A percentile compares a stretch with the other conserved stretches of the same genome.
Evolutionary conservation across 2,329 filamentous ascomycete genomes (phyloP).

Genomic region (Xylaria polymorpha): DNA sequence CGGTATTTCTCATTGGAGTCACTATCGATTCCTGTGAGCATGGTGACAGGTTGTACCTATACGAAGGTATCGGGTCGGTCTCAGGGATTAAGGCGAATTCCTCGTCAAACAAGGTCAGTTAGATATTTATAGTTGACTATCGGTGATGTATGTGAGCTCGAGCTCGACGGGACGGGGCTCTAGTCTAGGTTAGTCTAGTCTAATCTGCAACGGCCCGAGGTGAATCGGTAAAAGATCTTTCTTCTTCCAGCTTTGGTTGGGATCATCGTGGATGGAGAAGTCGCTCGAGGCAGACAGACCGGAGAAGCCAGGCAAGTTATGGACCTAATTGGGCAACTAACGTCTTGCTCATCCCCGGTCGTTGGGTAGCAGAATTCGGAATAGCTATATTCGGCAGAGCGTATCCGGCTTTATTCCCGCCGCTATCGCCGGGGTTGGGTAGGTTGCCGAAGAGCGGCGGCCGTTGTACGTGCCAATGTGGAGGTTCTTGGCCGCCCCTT

Average conservation of each 20-base stretch:
- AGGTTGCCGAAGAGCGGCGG: conserved; percentile 20
- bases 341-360: not conserved
- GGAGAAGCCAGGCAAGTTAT: not conserved
- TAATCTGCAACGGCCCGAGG: conserved; percentile 2
- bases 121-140: not conserved
- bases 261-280: not conserved
- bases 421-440: conserved; percentile 19
- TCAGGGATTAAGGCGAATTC: not conserved
- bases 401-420: conserved; percentile 21
- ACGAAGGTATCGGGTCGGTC: not conserved
- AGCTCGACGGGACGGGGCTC: no score
- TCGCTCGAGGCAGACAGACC: not conserved
- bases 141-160: not conserved
- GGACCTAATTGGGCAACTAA: conserved; percentile 3
- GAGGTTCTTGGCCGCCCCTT: not conserved
- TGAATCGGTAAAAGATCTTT: conserved; percentile 6
- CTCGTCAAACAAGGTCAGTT: not conserved
- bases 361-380: not conserved
- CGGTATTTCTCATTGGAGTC: conserved; percentile 25
- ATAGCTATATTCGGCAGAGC: conserved; percentile 21
- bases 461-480: not conserved
- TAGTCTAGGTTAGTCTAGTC: not conserved
- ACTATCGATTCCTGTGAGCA: conserved; percentile 14
- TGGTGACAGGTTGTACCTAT: not conserved
- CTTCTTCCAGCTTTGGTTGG: conserved; percentile 11